Evolutionary conservation across 306 rosid species (phyloP).

Genomic region (Citrullus colocynthis): DNA sequence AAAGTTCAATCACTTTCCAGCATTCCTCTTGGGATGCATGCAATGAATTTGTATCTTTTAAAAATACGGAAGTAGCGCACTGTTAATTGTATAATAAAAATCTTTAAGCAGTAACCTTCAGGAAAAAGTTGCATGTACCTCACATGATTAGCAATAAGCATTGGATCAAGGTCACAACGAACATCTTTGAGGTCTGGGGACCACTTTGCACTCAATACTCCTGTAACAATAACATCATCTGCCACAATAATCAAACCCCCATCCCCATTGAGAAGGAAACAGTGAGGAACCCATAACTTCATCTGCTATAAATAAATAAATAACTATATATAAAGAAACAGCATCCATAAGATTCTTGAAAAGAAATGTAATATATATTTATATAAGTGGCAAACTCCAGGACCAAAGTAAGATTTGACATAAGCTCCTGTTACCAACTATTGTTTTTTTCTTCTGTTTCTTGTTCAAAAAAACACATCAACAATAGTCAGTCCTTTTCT

Average conservation of each 20-base stretch:
- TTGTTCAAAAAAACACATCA: too few species aligned
- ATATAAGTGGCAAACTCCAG: neutral
- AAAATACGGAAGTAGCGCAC: neutral
- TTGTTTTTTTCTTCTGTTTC: neutral
- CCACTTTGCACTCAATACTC: conserved; percentile 88
- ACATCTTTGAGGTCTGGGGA: conserved; percentile 90
- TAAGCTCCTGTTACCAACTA: neutral
- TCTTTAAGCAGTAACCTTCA: conserved; percentile 2
- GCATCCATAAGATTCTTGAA: neutral
- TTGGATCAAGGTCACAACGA: conserved; percentile 88
- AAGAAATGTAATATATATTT: neutral
- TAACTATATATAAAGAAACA: neutral
- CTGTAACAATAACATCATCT: conserved; percentile 81
- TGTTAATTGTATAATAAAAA: neutral
- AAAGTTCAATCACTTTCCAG: neutral
- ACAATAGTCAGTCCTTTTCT: too few species aligned
- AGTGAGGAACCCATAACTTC: neutral
- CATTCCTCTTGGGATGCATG: neutral
- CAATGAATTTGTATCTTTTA: neutral
- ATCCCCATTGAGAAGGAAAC: conserved; percentile 2
- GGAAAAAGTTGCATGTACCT: conserved; percentile 32
- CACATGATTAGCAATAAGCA: conserved; percentile 66
- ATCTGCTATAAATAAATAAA: neutral
- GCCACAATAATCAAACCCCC: conserved; percentile 11
- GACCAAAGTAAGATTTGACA: neutral